Conservation (phyloP, 176 grass and related monocot genomes). For the Triticum monococcum region DNA sequence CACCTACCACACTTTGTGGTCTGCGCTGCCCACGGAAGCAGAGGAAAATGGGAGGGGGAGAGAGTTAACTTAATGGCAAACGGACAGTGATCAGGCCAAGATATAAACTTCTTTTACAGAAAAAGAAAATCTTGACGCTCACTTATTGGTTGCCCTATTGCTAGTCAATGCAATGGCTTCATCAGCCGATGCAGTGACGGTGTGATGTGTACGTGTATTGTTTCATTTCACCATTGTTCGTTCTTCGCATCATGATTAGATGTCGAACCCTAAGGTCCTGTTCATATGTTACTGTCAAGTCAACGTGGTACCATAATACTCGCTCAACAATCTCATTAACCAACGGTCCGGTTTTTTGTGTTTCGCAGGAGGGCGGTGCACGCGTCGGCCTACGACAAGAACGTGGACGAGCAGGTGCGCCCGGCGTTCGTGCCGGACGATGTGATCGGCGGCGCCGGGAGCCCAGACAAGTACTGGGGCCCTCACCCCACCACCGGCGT, state of each 20-base stretch:
- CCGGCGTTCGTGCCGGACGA: constrained; percentile 82
- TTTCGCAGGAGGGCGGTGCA: constrained; percentile 67
- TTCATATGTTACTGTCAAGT: background rate
- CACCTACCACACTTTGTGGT: no score
- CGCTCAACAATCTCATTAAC: no score
- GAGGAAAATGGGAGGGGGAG: background rate
- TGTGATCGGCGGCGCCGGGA: constrained; percentile 66
- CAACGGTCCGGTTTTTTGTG: background rate
- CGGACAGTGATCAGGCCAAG: no score
- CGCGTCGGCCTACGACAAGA: constrained; percentile 89
- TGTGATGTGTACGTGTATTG: background rate
- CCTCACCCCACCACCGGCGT: constrained; percentile 88
- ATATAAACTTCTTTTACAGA: no score
- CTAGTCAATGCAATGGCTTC: background rate
- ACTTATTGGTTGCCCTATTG: background rate
- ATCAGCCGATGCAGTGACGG: background rate
- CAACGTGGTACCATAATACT: background rate
- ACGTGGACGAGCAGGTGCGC: constrained; percentile 75
- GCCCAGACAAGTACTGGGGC: constrained; percentile 84
- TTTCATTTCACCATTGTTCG: background rate
- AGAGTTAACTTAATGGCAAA: no score
- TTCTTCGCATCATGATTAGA: background rate
- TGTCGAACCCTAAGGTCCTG: background rate
- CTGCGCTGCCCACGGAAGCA: background rate
- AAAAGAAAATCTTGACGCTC: background rate